Evolutionary conservation across 1,139 yeast species (phyloP), one percentile per base, ranked within the genome.

Genomic region (Taphrina confusa): DNA sequence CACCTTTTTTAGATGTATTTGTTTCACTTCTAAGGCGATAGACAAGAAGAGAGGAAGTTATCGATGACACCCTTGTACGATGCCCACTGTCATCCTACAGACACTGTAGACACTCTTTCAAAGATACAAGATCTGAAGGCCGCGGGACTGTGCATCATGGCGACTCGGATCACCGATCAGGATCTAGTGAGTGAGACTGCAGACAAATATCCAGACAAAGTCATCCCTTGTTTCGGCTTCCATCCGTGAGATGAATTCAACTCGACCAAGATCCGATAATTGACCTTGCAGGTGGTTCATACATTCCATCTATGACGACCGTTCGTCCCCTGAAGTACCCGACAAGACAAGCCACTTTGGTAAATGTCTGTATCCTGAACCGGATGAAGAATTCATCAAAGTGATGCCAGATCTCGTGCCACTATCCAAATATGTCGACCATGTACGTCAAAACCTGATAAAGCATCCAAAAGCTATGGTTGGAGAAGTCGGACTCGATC

Each of bases 401-500:
- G 66, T 65, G 0, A 74, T 90, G 25, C 96, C 97, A 0, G 76
- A 72, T 0, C 96, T 96, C 0, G 72, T 80, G 0, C 66, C 71
- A 20, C 66, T 88, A 0, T 65, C 69, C 0, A 66, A 66, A 0
- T 80, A 81, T 63, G 62, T 83, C 9, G 60, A 64, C 0, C 65
- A 65, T 22, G 74, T 80, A 14, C 70, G 69, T 2, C 37, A 27
- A 6, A 70, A 73, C 18, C 67, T 79, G 39, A 46, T 42, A 2
- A 50, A 60, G 40, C 64, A 67, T 58, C 72, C 74, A 1, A 31
- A 62, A 11, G 68, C 71, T 9, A 62, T 76, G 16, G 77, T 90
- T n/a, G 98, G 98, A 0, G 98, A 92, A 68, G 78, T 90, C 18
- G 98, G 98, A 0, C 73, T 92, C 3, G 98, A 92, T 71, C 86